Conservation (phyloP, 2,329 filamentous ascomycete species). For the Claviceps cyperi region DNA sequence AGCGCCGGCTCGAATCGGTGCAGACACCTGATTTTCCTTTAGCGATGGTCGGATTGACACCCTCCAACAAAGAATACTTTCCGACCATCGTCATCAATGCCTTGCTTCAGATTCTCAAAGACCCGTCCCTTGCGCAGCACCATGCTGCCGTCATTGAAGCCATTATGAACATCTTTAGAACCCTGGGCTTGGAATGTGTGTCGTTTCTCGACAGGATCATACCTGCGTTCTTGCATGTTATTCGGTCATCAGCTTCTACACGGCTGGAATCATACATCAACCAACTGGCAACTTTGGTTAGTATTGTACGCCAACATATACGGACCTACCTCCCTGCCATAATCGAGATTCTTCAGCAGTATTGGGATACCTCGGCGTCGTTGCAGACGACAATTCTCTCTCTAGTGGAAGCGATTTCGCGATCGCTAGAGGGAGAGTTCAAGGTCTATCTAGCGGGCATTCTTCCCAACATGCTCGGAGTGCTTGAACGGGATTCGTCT, state of each 20-base stretch:
- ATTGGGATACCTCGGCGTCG: constrained; percentile 69
- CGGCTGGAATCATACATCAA: constrained; percentile 94
- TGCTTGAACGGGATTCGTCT: constrained; percentile 74
- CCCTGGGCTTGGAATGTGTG: constrained; percentile 88
- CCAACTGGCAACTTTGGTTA: constrained; percentile 81
- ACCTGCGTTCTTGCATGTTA: constrained; percentile 82
- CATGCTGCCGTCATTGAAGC: constrained; percentile 92
- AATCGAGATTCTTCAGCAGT: constrained; percentile 73
- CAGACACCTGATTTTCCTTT: constrained; percentile 83
- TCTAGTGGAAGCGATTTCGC: constrained; percentile 84
- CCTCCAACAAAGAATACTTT: constrained; percentile 96
- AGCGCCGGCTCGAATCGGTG: constrained; percentile 47
- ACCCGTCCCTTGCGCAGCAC: constrained; percentile 76
- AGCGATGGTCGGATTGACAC: constrained; percentile 94
- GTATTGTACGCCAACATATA: constrained; percentile 93
- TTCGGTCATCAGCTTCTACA: constrained; percentile 61
- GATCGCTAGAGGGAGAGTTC: constrained; percentile 92
- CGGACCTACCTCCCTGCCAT: constrained; percentile 80
- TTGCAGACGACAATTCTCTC: constrained; percentile 85
- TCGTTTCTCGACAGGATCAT: constrained; percentile 89
- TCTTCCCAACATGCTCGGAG: constrained; percentile 84
- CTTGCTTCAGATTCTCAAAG: constrained; percentile 79
- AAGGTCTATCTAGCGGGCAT: constrained; percentile 86
- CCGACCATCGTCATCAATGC: constrained; percentile 97
- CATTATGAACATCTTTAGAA: constrained; percentile 98